These are phyloP conservation scores for Aristolochia fimbriata DNA, from an alignment of 164 flowering plant species.

Conservation along the genomic window DNA sequence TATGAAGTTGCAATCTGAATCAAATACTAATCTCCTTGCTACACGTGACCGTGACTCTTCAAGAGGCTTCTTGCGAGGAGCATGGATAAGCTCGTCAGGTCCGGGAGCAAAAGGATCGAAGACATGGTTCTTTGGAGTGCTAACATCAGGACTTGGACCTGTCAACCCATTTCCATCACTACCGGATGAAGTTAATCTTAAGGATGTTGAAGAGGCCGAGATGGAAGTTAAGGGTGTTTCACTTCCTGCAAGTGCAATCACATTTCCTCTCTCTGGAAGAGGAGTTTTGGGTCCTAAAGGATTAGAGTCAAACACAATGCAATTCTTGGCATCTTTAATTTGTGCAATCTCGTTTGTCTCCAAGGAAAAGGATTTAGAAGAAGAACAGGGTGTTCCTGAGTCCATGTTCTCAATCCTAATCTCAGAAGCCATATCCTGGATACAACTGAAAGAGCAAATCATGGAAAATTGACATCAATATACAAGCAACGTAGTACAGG, in stretches of 20 bases:
- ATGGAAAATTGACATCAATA: too few relatives aligned
- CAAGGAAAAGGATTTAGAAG: background rate
- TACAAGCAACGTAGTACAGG: too few relatives aligned
- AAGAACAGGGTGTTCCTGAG: too few relatives aligned
- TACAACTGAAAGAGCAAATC: too few relatives aligned
- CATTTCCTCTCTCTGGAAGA: constrained; percentile 17
- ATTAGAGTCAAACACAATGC: background rate
- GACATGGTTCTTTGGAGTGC: constrained; percentile 37
- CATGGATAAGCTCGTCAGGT: constrained; percentile 36
- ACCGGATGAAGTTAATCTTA: too few relatives aligned
- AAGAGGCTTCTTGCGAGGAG: constrained; percentile 38
- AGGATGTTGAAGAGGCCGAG: too few relatives aligned
- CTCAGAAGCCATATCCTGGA: too few relatives aligned
- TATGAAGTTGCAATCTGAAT: constrained; percentile 1
- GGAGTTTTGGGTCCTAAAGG: constrained; percentile 35
- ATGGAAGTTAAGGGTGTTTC: constrained; percentile 20
- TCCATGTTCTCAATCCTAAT: too few relatives aligned
- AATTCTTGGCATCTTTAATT: constrained; percentile 8
- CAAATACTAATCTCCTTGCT: constrained; percentile 34
- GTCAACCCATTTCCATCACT: too few relatives aligned
- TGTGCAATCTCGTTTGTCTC: constrained; percentile 1
- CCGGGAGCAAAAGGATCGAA: constrained; percentile 76
- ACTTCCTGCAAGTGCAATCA: constrained; percentile 16
- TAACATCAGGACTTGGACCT: too few relatives aligned
- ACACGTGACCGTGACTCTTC: constrained; percentile 15